Evolutionary conservation across 1,284 basidiomycete genomes (phyloP), one percentile per base, ranked within the genome.

Genomic region (Boletellus deceptivus): DNA sequence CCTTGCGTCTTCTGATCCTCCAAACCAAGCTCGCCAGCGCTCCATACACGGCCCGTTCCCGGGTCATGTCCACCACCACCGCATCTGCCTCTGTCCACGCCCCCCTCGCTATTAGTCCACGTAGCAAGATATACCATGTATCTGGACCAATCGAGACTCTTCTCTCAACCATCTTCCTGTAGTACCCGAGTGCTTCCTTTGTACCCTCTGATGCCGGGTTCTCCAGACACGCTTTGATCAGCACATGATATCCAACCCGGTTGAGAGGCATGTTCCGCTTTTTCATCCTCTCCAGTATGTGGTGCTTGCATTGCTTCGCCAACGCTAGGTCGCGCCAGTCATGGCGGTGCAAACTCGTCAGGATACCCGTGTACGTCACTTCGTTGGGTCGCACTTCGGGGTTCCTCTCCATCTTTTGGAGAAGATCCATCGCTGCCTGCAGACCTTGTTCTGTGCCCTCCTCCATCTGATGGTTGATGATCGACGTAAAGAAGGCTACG

Each of bases 121-220:
- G 71, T 55, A 94, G 70, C 49, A 92, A 64, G 58, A 93, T 74
- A 68, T 83, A 83, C 82, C 87, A 93, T 45, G 89, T 89, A 64
- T 85, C 82, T 53, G 78, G 72, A 49, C 74, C 76, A 50, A 84
- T 72, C 48, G 72, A 66, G 50, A 85, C 64, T 41, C 70, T 75
- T 50, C 71, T 68, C 55, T 68, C 64, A 50, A 70, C 64, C 88
- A 93, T 91, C 55, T 83, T 78, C 49, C 74, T 73, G 67, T 88
- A 87, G 61, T 87, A 82, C 42, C 61, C 64, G 53, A 89, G 67
- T 16, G 82, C 88, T 56, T 77, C 71, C 51, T 75, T 63, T 36
- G 83, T 60, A 16, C 81, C 82, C 29, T 75, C 71, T 10, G 70
- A 64, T 14, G 72, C 70, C 7, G 71, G 68, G 55, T 77, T 78